phyloP scores from a whole-genome alignment of 306 rosid species.

The Pterocarpus santalinus region DNA sequence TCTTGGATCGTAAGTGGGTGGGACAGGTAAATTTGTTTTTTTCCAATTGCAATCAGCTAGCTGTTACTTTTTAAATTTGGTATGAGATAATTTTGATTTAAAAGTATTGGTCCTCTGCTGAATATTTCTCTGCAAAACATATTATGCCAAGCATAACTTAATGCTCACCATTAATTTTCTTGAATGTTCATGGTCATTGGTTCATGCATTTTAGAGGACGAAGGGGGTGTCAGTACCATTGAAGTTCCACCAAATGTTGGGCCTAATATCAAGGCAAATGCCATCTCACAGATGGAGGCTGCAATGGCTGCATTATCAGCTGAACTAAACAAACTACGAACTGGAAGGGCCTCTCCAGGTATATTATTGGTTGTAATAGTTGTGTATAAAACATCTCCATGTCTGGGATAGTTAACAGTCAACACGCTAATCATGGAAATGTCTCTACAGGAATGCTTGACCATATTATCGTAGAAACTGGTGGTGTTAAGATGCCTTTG shows the following conservation, averaged over 20 bases:
- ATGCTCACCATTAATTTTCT: neutral
- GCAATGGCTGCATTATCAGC: constrained; percentile 73
- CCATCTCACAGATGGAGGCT: constrained; percentile 85
- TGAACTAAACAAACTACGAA: constrained; percentile 78
- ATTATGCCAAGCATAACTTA: neutral
- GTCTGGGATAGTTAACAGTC: constrained; percentile 26
- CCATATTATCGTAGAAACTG: constrained; percentile 86
- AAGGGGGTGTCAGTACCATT: constrained; percentile 57
- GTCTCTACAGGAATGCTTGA: constrained; percentile 89
- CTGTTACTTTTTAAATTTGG: constrained; percentile 4
- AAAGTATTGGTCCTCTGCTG: neutral
- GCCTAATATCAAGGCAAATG: constrained; percentile 75
- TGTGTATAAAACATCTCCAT: neutral
- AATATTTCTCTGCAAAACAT: neutral
- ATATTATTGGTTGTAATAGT: constrained; percentile 6
- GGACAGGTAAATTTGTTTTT: neutral
- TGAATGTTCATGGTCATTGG: constrained; percentile 21
- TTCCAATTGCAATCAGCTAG: neutral
- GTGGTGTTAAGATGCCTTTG: constrained; percentile 86
- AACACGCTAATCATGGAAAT: constrained; percentile 3
- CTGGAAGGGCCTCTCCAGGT: constrained; percentile 99
- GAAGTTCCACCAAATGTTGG: constrained; percentile 72
- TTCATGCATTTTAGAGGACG: constrained; percentile 68
- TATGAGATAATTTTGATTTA: constrained; percentile 13
- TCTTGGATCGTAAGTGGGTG: constrained; percentile 21